Conservation (phyloP, 192 early-diverging fungal species). For the Backusella mclennaniae region DNA sequence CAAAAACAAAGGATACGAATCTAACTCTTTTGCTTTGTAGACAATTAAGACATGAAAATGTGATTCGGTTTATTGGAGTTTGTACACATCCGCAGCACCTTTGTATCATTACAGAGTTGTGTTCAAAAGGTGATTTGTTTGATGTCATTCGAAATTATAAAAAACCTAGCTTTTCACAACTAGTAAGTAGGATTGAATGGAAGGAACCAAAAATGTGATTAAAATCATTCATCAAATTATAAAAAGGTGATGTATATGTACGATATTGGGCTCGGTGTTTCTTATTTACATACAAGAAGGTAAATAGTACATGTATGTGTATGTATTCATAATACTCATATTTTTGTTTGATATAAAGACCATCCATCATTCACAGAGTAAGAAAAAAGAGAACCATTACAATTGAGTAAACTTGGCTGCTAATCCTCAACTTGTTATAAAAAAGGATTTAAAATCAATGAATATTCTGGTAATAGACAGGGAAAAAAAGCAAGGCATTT, state of each 20-base stretch:
- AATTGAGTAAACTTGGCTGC: not conserved
- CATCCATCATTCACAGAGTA: conserved; percentile 66
- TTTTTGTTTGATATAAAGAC: conserved; percentile 28
- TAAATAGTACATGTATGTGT: not conserved
- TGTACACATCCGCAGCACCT: conserved; percentile 62
- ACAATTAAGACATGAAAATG: conserved; percentile 73
- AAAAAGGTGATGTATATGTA: conserved; percentile 67
- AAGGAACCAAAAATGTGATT: not conserved
- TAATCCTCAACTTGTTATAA: not conserved
- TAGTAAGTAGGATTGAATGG: conserved; percentile 10
- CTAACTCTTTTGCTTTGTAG: conserved; percentile 18
- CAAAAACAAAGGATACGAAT: not conserved
- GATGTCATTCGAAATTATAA: conserved; percentile 64
- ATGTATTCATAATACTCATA: not conserved
- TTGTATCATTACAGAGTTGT: conserved; percentile 73
- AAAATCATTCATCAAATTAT: too few species aligned
- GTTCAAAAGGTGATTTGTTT: conserved; percentile 72
- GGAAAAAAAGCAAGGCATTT: not conserved
- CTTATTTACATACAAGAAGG: conserved; percentile 66
- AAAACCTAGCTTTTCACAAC: conserved; percentile 60
- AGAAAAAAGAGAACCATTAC: not conserved
- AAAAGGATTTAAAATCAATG: conserved; percentile 75
- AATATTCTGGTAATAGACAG: conserved; percentile 53
- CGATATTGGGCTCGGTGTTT: conserved; percentile 67
- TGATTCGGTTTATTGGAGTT: conserved; percentile 70